Base-by-base conservation (phyloP, 352 stramenopile genomes). In the Pilasporangium apinafurcum region DNA sequence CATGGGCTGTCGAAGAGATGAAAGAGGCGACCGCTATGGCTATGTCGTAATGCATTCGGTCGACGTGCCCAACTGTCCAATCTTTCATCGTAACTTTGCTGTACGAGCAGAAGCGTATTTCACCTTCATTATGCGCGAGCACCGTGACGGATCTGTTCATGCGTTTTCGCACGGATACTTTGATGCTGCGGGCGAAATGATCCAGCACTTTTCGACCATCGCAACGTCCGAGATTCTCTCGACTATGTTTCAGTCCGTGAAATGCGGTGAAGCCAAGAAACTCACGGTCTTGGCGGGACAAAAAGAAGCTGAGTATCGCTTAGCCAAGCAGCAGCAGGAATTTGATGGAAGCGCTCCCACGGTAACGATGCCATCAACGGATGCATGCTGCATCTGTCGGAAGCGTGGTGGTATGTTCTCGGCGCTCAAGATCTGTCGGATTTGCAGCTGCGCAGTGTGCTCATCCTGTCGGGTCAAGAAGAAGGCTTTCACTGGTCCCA, bases 181-280 rank as follows among this genome's bases (percentile, higher is more conserved):
- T 13, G 63, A 83, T 33, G 43, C 68, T 9, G 51, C 44, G 0
- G 65, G 68, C 5, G 67, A 73, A 3, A 27, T 80, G 29, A 55
- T 63, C 1, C 45, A 52, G 9, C 40, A 56, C 29, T 37, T 60
- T 14, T 53, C 54, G 3, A 51, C 55, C 13, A 12, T 57, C 12
- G 50, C 48, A 25, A 62, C 60, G 2, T 54, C 59, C 29, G 53
- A 60, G 29, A 70, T 71, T 20, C 53, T 77, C 43, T 48, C 37
- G 5, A 46, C 37, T 0, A 30, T 72, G 2, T 43, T 76, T 26
- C 60, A 59, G 25, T 60, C 54, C n/a, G 67, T 70, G 4, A 34
- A 49, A 14, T 77, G 62, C 21, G 62, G 65, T 0, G 59, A 79
- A 29, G 68, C 68, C 30, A 82, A 82, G 54, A 79, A 74, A 41